Conservation (phyloP, 768 basidiomycete genomes). For the Tricholoma matsutake region DNA sequence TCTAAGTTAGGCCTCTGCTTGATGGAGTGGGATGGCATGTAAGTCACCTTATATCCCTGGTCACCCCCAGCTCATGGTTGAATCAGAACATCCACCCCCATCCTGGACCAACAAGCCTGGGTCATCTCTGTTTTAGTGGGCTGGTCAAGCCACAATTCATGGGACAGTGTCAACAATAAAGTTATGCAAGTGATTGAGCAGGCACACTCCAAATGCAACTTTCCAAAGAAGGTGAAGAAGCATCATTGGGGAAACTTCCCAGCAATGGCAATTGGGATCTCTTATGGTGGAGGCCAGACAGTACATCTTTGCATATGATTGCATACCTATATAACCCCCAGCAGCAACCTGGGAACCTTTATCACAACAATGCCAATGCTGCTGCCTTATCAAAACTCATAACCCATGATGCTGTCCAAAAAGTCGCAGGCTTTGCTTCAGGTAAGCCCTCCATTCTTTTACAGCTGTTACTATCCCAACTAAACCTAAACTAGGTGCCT, state of each 20-base stretch:
- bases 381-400: neutral
- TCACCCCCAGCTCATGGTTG: neutral
- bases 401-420: neutral
- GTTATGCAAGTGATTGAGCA: slow-evolving; percentile 4
- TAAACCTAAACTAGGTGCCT: slow-evolving; percentile 8
- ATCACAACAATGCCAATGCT: neutral
- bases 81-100: neutral
- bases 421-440: slow-evolving; percentile 19
- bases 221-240: neutral
- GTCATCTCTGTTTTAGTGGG: slow-evolving; percentile 10
- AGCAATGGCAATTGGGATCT: slow-evolving; percentile 19
- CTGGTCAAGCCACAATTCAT: slow-evolving; percentile 10
- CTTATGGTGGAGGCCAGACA: slow-evolving; percentile 27
- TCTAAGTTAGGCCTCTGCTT: neutral
- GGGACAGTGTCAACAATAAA: neutral
- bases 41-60: neutral
- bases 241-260: slow-evolving; percentile 21
- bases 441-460: slow-evolving; percentile 7
- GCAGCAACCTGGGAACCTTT: slow-evolving; percentile 9
- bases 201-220: neutral
- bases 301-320: neutral
- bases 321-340: neutral
- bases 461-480: neutral
- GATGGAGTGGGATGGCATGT: neutral
- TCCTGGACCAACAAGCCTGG: slow-evolving; percentile 6